phyloP scores from a whole-genome alignment of 441 rosid species.

The Croton setiger region DNA sequence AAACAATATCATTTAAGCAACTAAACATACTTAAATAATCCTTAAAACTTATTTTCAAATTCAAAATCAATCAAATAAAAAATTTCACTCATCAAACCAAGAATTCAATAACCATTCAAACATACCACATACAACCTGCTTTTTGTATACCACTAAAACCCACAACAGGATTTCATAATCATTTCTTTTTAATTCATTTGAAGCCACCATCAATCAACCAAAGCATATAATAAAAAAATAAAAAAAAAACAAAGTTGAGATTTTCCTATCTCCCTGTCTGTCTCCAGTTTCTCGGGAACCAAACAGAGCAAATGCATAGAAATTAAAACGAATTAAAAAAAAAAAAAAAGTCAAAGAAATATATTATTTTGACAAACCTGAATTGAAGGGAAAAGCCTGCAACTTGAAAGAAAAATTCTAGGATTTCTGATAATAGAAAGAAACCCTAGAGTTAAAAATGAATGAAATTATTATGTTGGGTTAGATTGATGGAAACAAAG shows the following conservation, averaged over 20 bases:
- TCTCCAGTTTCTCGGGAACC: constrained; percentile 12
- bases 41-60: background rate
- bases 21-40: background rate
- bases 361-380: constrained; percentile 22
- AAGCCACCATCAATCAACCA: background rate
- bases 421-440: constrained; percentile 17
- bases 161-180: background rate
- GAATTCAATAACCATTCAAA: background rate
- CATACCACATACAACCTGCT: background rate
- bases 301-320: constrained; percentile 15
- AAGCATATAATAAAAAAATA: background rate
- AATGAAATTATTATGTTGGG: constrained; percentile 3
- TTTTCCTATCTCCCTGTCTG: background rate
- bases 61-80: too few species aligned
- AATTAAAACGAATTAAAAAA: background rate
- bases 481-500: constrained; percentile 22
- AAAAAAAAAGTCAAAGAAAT: background rate
- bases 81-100: background rate
- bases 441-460: constrained; percentile 1
- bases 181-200: background rate
- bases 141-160: background rate
- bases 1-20: background rate
- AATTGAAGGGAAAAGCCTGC: constrained; percentile 1
- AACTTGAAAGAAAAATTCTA: background rate
- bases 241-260: background rate